phyloP scores from a whole-genome alignment of 83 land plant genomes.

The Diphasiastrum complanatum region DNA sequence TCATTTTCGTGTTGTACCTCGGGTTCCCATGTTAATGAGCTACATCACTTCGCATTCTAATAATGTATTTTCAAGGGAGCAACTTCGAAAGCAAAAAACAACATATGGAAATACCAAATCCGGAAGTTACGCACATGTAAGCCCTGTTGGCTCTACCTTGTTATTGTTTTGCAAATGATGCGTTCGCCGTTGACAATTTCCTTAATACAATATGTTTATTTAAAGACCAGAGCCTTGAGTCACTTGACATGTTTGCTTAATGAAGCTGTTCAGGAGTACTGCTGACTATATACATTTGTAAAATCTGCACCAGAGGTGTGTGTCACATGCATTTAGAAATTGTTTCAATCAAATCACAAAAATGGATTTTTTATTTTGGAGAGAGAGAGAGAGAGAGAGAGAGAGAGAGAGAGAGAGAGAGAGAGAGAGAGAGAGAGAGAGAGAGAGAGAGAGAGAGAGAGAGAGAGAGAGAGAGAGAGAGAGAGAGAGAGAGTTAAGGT shows the following conservation, averaged over 20 bases:
- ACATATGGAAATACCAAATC: slow-evolving; percentile 46
- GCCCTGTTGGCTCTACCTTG: background rate
- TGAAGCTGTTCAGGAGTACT: too few species aligned
- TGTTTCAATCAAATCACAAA: too few species aligned
- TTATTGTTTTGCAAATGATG: background rate
- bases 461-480: too few species aligned
- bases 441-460: too few species aligned
- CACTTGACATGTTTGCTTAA: too few species aligned
- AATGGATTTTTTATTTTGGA: too few species aligned
- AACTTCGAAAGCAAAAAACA: slow-evolving; percentile 43
- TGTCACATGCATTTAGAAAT: too few species aligned
- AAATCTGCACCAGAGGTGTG: too few species aligned
- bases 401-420: too few species aligned
- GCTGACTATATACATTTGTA: too few species aligned
- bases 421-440: too few species aligned
- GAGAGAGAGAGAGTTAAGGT: background rate
- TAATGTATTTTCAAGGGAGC: slow-evolving; percentile 68
- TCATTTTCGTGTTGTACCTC: slow-evolving; percentile 58
- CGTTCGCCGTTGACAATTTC: background rate
- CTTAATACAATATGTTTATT: background rate
- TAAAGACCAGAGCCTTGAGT: background rate
- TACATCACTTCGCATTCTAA: slow-evolving; percentile 81
- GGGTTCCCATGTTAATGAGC: slow-evolving; percentile 45
- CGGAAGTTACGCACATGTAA: slow-evolving; percentile 63
- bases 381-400: too few species aligned